Evolutionary conservation across 2,329 filamentous ascomycete genomes (phyloP).

Genomic region (Apiospora sp.): DNA sequence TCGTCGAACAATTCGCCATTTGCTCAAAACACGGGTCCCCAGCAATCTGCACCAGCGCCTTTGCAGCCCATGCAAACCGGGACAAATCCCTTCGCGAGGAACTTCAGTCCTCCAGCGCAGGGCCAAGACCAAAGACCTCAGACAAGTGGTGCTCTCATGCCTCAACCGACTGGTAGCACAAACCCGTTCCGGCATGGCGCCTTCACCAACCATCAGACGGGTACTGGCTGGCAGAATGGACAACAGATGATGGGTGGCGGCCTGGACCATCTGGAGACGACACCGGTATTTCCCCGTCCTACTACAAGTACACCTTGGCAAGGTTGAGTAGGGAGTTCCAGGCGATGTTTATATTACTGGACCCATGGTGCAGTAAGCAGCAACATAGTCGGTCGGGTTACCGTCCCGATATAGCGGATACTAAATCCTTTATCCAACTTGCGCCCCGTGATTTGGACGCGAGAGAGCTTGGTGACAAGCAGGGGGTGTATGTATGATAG

Average conservation of each 20-base stretch:
- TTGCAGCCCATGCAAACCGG: slow-evolving; percentile 61
- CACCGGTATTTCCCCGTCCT: slow-evolving; percentile 86
- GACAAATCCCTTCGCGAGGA: slow-evolving; percentile 67
- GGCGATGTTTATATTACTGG: background rate
- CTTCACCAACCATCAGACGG: slow-evolving; percentile 89
- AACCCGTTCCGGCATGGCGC: slow-evolving; percentile 94
- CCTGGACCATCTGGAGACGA: slow-evolving; percentile 79
- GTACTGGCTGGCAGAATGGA: slow-evolving; percentile 85
- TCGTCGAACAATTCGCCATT: slow-evolving; percentile 52
- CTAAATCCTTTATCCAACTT: background rate
- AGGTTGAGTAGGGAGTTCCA: slow-evolving; percentile 25
- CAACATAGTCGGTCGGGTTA: background rate
- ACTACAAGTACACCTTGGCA: slow-evolving; percentile 70
- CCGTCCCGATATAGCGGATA: background rate
- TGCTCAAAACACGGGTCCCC: slow-evolving; percentile 40
- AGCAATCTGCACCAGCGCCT: slow-evolving; percentile 46
- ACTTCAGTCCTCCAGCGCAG: slow-evolving; percentile 46
- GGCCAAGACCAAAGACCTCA: slow-evolving; percentile 51
- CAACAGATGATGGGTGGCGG: slow-evolving; percentile 83
- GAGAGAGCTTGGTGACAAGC: background rate
- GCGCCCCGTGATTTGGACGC: background rate
- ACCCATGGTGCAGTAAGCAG: background rate
- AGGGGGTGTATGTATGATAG: slow-evolving; percentile 9
- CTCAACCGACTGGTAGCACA: slow-evolving; percentile 86
- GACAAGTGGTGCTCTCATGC: slow-evolving; percentile 61